Conservation (phyloP, 441 rosid genomes). For the Brassica balearica region DNA sequence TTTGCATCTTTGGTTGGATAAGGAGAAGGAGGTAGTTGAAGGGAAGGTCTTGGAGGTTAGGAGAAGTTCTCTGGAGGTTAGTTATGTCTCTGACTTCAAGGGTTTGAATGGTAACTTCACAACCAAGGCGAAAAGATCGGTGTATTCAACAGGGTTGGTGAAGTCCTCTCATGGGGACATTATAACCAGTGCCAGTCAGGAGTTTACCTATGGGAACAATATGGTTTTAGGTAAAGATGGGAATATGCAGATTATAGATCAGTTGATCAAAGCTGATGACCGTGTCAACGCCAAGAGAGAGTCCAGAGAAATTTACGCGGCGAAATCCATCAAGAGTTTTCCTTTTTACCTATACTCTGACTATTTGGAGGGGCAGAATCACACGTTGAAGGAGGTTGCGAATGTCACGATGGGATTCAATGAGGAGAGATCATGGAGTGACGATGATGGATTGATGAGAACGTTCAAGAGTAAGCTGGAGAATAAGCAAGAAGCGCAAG, state of each 20-base stretch:
- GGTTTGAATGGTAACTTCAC: constrained; percentile 70
- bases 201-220: constrained; percentile 44
- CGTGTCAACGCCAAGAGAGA: constrained; percentile 44
- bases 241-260: constrained; percentile 68
- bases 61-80: constrained; percentile 49
- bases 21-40: constrained; percentile 51
- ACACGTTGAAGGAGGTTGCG: constrained; percentile 40
- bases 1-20: constrained; percentile 92
- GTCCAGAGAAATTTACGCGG: constrained; percentile 36
- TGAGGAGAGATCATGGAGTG: constrained; percentile 50
- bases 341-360: constrained; percentile 48
- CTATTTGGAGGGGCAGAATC: constrained; percentile 47
- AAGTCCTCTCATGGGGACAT: constrained; percentile 36
- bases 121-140: constrained; percentile 58
- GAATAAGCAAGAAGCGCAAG: constrained; percentile 67
- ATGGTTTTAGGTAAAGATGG: constrained; percentile 60
- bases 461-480: constrained; percentile 44
- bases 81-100: constrained; percentile 50
- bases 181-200: constrained; percentile 60
- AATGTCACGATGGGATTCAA: constrained; percentile 65
- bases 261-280: constrained; percentile 61
- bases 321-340: constrained; percentile 54
- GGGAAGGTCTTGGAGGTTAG: constrained; percentile 59
- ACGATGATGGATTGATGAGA: constrained; percentile 30
- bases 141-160: constrained; percentile 67